Evolutionary conservation across 108 stramenopile genomes (phyloP).

Genomic region (Fistulifera solaris): DNA sequence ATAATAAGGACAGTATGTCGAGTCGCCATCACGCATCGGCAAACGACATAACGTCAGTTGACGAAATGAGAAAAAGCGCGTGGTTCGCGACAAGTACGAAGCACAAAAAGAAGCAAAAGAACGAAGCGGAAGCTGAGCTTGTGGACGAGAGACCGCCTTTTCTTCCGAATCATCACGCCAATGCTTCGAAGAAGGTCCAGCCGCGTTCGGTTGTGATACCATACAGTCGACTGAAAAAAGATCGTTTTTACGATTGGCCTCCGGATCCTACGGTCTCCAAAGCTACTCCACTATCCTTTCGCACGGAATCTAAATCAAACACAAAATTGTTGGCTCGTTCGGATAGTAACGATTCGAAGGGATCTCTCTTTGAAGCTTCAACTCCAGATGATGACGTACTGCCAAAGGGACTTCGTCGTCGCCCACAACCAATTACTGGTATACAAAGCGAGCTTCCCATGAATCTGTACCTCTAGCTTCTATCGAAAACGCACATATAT

Average conservation of each 20-base stretch:
- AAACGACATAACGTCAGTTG: not conserved
- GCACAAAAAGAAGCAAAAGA: constrained; percentile 13
- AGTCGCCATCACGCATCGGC: not conserved
- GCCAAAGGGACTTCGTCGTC: too few relatives aligned
- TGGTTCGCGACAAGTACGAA: not conserved
- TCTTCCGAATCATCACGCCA: constrained; percentile 4
- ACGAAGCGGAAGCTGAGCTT: constrained; percentile 1
- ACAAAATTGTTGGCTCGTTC: too few relatives aligned
- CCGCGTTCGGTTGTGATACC: constrained; percentile 47
- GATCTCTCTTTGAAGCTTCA: too few relatives aligned
- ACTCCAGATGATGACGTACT: too few relatives aligned
- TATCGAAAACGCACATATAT: too few relatives aligned
- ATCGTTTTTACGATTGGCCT: constrained; percentile 57
- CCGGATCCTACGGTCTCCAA: constrained; percentile 49
- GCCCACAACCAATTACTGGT: too few relatives aligned
- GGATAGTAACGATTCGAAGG: too few relatives aligned
- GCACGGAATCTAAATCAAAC: not conserved
- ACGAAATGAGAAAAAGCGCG: not conserved
- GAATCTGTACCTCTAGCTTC: too few relatives aligned
- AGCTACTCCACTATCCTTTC: constrained; percentile 29
- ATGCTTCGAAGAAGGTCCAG: constrained; percentile 11
- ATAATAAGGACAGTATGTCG: not conserved
- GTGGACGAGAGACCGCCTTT: not conserved
- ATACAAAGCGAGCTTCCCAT: too few relatives aligned
- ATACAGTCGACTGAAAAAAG: constrained; percentile 39